phyloP scores from a whole-genome alignment of 306 rosid genomes.

The Cicer arietinum region DNA sequence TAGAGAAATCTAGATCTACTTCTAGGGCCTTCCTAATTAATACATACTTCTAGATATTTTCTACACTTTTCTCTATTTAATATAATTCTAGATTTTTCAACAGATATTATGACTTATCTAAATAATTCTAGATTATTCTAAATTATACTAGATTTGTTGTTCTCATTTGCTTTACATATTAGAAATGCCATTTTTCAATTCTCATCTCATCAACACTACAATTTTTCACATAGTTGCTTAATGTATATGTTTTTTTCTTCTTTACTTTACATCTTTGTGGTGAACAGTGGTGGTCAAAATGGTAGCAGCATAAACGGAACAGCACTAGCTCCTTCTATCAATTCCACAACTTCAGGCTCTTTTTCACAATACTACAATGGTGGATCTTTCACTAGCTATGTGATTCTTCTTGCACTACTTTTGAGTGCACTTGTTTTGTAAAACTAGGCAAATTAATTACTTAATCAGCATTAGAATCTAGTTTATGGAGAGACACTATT shows the following conservation, averaged over 20 bases:
- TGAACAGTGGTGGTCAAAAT: slow-evolving; percentile 64
- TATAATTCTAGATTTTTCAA: too few species aligned
- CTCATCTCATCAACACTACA: not conserved
- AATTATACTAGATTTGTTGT: not conserved
- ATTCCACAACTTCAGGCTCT: slow-evolving; percentile 67
- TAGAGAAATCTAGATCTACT: too few species aligned
- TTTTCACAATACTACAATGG: slow-evolving; percentile 47
- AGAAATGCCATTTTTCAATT: slow-evolving; percentile 7
- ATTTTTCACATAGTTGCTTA: not conserved
- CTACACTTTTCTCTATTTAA: too few species aligned
- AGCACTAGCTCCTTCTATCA: slow-evolving; percentile 77
- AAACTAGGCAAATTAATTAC: slow-evolving; percentile 33
- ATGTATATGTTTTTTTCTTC: not conserved
- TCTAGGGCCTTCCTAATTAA: too few species aligned
- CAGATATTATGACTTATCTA: too few species aligned
- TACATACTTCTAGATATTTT: too few species aligned
- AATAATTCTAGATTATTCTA: too few species aligned
- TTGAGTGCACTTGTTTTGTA: slow-evolving; percentile 57
- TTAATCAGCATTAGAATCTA: slow-evolving; percentile 44
- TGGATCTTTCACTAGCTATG: slow-evolving; percentile 54
- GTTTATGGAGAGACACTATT: slow-evolving; percentile 38
- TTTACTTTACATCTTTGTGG: slow-evolving; percentile 30
- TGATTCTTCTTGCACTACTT: slow-evolving; percentile 58
- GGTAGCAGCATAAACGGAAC: slow-evolving; percentile 63
- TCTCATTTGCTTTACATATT: slow-evolving; percentile 5